A percentile compares a stretch with the other conserved stretches of the same genome.
phyloP scores from a whole-genome alignment of 1,139 yeast genomes.

The Suhomyces coccinellae region DNA sequence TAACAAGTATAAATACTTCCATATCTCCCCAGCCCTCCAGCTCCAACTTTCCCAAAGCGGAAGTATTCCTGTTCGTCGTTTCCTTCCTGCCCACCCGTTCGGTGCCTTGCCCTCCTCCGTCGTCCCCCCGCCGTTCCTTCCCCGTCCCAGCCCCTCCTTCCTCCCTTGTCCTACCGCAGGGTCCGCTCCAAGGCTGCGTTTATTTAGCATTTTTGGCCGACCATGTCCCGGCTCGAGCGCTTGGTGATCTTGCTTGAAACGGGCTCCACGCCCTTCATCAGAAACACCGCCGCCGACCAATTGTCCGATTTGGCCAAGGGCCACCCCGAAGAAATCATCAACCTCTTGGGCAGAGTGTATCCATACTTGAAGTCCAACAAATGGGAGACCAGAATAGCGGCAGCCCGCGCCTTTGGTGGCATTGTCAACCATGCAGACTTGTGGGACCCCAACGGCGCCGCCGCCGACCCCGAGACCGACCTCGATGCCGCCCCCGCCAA shows the following conservation, averaged over 20 bases:
- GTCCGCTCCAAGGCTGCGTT: neutral
- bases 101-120: neutral
- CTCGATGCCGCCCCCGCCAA: conserved; percentile 28
- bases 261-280: conserved; percentile 90
- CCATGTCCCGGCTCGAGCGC: conserved; percentile 61
- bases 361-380: conserved; percentile 80
- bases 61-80: conserved; percentile 4
- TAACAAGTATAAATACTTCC: conserved; percentile 21
- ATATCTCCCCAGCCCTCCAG: conserved; percentile 15
- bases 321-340: conserved; percentile 90
- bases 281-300: conserved; percentile 98
- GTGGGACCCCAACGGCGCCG: conserved; percentile 68
- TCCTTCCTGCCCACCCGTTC: neutral
- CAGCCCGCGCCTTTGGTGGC: conserved; percentile 94
- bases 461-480: neutral
- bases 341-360: conserved; percentile 81
- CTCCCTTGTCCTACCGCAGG: neutral
- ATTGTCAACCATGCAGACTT: conserved; percentile 73
- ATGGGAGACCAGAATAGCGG: conserved; percentile 97
- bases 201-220: no score
- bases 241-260: conserved; percentile 83
- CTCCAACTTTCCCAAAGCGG: conserved; percentile 6
- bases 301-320: conserved; percentile 89
- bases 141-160: neutral
- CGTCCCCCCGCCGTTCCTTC: neutral